These are phyloP conservation scores for Geotrichum cucujoidarum DNA, from an alignment of 1,139 yeast species.

Conservation along the genomic window DNA sequence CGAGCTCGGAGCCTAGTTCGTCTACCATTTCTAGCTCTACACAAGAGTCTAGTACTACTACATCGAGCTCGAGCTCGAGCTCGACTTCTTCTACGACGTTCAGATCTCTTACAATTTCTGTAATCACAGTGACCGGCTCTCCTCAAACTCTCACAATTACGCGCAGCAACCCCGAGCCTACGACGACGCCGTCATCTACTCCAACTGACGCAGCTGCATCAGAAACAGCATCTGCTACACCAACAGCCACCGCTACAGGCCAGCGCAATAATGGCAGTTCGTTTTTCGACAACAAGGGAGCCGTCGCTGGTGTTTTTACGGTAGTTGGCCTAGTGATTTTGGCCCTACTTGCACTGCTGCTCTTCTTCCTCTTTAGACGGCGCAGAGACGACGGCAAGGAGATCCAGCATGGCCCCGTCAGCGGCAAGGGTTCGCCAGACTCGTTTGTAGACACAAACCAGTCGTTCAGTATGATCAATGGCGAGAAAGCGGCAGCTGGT, in stretches of 20 bases:
- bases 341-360: slow-evolving; percentile 38
- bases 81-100: neutral
- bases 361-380: slow-evolving; percentile 26
- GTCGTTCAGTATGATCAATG: slow-evolving; percentile 6
- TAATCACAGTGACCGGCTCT: slow-evolving; percentile 27
- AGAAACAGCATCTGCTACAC: neutral
- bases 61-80: neutral
- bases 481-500: slow-evolving; percentile 14
- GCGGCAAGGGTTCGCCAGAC: slow-evolving; percentile 17
- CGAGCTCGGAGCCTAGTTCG: neutral
- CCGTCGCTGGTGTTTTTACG: slow-evolving; percentile 69
- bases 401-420: slow-evolving; percentile 15
- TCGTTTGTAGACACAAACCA: slow-evolving; percentile 12
- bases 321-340: slow-evolving; percentile 57
- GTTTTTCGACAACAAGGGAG: slow-evolving; percentile 54
- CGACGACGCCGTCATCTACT: slow-evolving; percentile 13
- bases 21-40: neutral
- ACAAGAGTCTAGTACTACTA: too few relatives aligned
- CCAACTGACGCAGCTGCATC: neutral
- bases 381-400: slow-evolving; percentile 24
- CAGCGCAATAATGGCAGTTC: slow-evolving; percentile 23
- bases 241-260: neutral
- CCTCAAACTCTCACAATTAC: slow-evolving; percentile 23
- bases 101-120: slow-evolving; percentile 20
- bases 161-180: slow-evolving; percentile 10